Evolutionary conservation across 176 grass and related monocot genomes (phyloP), one percentile per base, ranked within the genome.

Genomic region (Dactylis glomerata): DNA sequence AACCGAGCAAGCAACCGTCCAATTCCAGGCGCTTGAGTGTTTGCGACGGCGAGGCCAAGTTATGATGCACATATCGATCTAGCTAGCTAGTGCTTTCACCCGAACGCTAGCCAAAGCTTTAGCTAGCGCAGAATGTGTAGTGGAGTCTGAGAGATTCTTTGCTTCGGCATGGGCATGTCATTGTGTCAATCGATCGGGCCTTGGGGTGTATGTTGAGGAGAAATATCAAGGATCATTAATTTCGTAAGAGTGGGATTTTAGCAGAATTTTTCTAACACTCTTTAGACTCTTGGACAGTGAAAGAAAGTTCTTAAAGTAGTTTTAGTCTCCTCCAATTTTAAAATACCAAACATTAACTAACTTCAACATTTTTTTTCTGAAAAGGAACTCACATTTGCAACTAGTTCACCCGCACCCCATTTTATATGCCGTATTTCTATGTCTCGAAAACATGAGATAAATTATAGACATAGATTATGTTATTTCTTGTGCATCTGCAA

Each of bases 1-100:
- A 63, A 64, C 17, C 34, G 19, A 34, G 38, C 81, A 79, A 85
- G 83, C 76, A 88, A 77, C 73, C 65, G 74, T 33, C 91, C 88
- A 88, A 86, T 90, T 88, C 67, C 27, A 89, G 58, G 75, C 51
- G 79, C 6, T 94, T 88, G 92, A 88, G 86, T 94, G 88, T 78
- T 86, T 33, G 72, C 32, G 41, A 51, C 26, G 37, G 50, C 80
- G 32, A 93, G 81, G 81, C 87, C 55, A 80, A 74, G 26, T 47
- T 73, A 73, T 73, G n/a, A 31, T 20, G 42, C 68, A 19, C 42
- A 19, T 28, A 2, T 73, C 70, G 7, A 73, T 73, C 69, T 46
- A 28, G 40, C 40, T 45, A 9, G 69, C 69, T 73, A 73, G 41
- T 46, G 69, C 69, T 73, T 73, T 46, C 70, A 49, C 42, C 42